These are phyloP conservation scores for Blastobotrys chiropterorum DNA, from an alignment of 805 yeast genomes.

Conservation along the genomic window DNA sequence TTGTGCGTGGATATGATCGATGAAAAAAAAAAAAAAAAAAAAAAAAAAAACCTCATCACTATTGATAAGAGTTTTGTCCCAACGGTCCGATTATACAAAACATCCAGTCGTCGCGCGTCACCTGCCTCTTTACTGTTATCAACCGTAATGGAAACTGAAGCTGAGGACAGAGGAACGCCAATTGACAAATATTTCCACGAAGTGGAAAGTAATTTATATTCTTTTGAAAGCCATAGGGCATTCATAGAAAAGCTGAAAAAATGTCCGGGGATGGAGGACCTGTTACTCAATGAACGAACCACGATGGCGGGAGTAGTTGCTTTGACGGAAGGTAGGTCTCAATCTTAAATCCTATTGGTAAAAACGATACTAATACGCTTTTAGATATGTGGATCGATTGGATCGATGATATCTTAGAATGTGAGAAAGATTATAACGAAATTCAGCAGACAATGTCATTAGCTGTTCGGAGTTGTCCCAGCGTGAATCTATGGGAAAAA, in stretches of 20 bases:
- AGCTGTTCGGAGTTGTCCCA: constrained; percentile 9
- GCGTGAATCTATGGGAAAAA: constrained; percentile 7
- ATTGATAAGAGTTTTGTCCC: not conserved
- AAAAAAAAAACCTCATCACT: not conserved
- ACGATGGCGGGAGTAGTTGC: not conserved
- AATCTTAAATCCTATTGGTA: not conserved
- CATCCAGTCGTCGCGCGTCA: not conserved
- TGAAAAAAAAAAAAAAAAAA: not conserved
- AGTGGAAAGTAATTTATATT: constrained; percentile 3
- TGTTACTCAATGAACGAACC: not conserved
- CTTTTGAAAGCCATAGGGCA: constrained; percentile 3
- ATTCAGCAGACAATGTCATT: not conserved
- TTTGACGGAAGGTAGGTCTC: constrained; percentile 1
- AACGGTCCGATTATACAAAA: not conserved
- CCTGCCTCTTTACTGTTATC: not conserved
- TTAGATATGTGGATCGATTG: constrained; percentile 7
- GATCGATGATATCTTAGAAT: constrained; percentile 7
- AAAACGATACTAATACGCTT: not conserved
- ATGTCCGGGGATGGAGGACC: not conserved
- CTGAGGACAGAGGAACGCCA: not conserved
- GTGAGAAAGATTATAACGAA: not conserved
- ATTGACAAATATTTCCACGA: not conserved
- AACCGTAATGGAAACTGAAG: not conserved
- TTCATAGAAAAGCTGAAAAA: constrained; percentile 1
- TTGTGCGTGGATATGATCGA: too few species aligned